Base-by-base conservation (phyloP, 225 moss, liverwort and hornwort genomes). In the Pleurozium schreberi region DNA sequence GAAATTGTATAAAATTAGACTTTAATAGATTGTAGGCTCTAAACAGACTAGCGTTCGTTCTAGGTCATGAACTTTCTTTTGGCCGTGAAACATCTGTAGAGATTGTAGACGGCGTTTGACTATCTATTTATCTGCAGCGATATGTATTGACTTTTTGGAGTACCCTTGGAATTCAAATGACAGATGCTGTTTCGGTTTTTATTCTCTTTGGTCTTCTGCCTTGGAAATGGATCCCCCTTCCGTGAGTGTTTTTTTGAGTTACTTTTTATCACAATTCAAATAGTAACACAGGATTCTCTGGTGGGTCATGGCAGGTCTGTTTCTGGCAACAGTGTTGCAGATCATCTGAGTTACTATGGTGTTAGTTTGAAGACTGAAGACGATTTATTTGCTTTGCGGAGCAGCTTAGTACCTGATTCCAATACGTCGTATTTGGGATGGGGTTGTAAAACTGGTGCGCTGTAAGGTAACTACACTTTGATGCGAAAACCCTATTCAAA, bases 321-420 rank as follows among this genome's bases (percentile, higher is more conserved):
- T 45, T 11, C 88, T 79, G 97, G 98, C 60, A 96, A 94, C 84
- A 98, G 98, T 85, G 89, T 98, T 66, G 66, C 89, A 52, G 97
- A 98, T 89, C 98, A 98, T 92, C 87, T 98, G 87, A 88, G 87
- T 81, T 97, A 98, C 82, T 95, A 91, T 42, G 98, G 98, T 78
- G 95, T 97, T 66, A 94, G 87, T 70, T 92, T 98, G 89, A 94
- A 88, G 66, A 95, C 93, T 26, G 95, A 92, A 74, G 95, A 94
- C 87, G 89, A 90, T 89, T 81, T 94, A 66, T 69, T 89, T 84
- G 83, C 85, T 85, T 75, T 85, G 66, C 78, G 30, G 70, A 90
- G 64, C 79, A 85, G 42, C 85, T 75, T 73, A n/a, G n/a, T n/a
- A 87, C 82, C 81, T 57, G 89, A 75, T 78, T 82, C 64, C 22